phyloP scores from a whole-genome alignment of 1,139 yeast genomes.

The Geotrichum restrictum region DNA sequence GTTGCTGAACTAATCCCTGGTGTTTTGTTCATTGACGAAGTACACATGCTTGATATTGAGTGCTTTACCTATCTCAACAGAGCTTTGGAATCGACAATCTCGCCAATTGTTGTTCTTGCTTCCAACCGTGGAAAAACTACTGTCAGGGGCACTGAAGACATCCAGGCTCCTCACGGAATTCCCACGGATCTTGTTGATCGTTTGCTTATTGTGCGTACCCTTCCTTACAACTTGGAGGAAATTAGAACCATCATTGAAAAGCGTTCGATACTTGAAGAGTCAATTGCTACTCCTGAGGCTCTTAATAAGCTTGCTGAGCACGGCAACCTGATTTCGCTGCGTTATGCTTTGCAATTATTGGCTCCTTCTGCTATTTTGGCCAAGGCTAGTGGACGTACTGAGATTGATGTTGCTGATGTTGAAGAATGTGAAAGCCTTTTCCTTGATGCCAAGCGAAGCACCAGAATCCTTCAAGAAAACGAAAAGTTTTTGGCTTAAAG shows the following conservation, averaged over 20 bases:
- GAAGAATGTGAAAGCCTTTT: conserved; percentile 84
- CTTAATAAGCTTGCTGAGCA: conserved; percentile 65
- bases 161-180: conserved; percentile 90
- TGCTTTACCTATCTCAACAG: conserved; percentile 90
- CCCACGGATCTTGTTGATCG: conserved; percentile 95
- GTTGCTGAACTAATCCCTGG: conserved; percentile 98
- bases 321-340: conserved; percentile 72
- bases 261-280: conserved; percentile 71
- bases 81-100: conserved; percentile 86
- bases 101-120: conserved; percentile 92
- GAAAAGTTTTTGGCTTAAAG: conserved; percentile 32
- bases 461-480: conserved; percentile 58
- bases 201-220: conserved; percentile 81
- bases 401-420: conserved; percentile 65
- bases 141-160: conserved; percentile 85
- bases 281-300: conserved; percentile 62
- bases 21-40: conserved; percentile 94
- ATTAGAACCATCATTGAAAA: conserved; percentile 75
- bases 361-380: conserved; percentile 89
- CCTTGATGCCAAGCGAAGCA: conserved; percentile 84
- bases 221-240: conserved; percentile 81
- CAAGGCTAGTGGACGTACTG: conserved; percentile 64
- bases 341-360: conserved; percentile 86
- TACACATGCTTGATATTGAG: conserved; percentile 94
- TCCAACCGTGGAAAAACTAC: conserved; percentile 92